Evolutionary conservation across 441 rosid species (phyloP).

Genomic region (Corymbia calophylla): DNA sequence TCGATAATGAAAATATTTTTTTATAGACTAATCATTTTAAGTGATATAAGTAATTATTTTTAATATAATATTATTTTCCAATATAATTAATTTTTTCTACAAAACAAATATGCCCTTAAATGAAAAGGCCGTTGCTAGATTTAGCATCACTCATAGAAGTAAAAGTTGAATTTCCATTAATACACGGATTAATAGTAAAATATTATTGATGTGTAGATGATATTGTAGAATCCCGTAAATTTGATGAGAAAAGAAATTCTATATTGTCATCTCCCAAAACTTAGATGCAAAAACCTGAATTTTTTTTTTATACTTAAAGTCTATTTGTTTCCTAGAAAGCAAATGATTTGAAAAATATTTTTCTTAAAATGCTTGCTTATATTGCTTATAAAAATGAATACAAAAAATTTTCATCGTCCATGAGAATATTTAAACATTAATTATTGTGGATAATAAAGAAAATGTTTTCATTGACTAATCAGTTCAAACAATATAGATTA

Average conservation of each 20-base stretch:
- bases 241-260: neutral
- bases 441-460: neutral
- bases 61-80: no score
- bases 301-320: no score
- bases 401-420: neutral
- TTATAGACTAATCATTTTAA: no score
- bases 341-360: neutral
- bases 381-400: neutral
- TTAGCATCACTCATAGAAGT: neutral
- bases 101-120: no score
- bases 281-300: fast-evolving
- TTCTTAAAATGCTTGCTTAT: fast-evolving
- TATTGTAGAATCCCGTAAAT: no score
- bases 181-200: no score
- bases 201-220: neutral
- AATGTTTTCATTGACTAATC: neutral
- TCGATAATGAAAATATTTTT: no score
- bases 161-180: no score
- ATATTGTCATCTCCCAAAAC: neutral
- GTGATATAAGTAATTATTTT: no score
- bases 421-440: neutral
- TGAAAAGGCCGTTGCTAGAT: neutral
- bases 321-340: fast-evolving
- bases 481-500: neutral
- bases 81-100: no score